Base-by-base conservation (phyloP, 2,329 filamentous ascomycete genomes). In the Botrytis aclada region DNA sequence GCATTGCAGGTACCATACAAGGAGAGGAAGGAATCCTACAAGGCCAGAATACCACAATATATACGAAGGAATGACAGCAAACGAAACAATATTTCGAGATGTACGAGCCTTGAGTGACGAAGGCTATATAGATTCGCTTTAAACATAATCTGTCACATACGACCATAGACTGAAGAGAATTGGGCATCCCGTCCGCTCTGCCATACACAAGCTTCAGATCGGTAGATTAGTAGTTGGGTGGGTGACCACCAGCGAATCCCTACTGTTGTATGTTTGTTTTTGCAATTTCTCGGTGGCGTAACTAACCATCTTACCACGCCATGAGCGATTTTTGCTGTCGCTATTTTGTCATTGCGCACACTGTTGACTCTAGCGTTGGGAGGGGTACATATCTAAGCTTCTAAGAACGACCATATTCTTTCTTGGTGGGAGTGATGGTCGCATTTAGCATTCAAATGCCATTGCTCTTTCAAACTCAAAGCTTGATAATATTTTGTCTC, bases 131-230 rank as follows among this genome's bases (percentile, higher is more conserved):
- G 2, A 0, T 9, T 22, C 7, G 20, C n/a, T n/a, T 43, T 22
- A 4, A 1, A 7, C 2, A 0, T 0, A 0, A 1, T 0, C 25
- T 29, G 0, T 0, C n/a, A 62, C 37, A 63, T 63, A 63, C 37
- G 61, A 63, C 37, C 37, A 63, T 43, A 63, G 61, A 63, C 61
- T 63, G 37, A 63, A 8, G 61, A 63, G 25, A 43, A 63, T 12
- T 63, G 61, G 61, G 61, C 61, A 63, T 63, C 61, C 61, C 61
- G 61, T 63, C 61, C 61, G 61, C 61, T 63, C 61, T 63, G 61
- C 61, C 61, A 63, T 63, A 43, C 61, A 63, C 8, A 63, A 63
- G 61, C 61, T 16, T 63, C 37, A 63, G 61, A 63, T 63, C 61
- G 61, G 61, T 41, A 43, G 61, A 63, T 63, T 63, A 63, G 61